Percentiles rank a stretch among this genome's conserved stretches.
These are phyloP conservation scores for Pythium brassicae DNA, from an alignment of 352 stramenopile species.

Conservation along the genomic window DNA sequence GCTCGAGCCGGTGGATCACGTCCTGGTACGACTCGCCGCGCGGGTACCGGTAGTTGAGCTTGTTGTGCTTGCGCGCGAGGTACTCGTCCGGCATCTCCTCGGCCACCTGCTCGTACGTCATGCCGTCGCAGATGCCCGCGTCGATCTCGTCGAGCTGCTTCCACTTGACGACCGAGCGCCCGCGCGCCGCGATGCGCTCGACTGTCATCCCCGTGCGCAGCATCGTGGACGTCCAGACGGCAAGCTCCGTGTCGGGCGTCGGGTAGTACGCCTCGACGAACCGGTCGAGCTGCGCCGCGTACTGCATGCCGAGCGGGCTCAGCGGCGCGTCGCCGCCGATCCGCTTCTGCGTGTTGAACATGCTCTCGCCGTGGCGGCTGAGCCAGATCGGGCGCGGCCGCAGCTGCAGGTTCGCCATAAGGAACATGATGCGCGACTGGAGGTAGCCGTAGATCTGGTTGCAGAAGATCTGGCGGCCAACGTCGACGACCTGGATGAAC, in stretches of 20 bases:
- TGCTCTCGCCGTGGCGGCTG: slow-evolving; percentile 95
- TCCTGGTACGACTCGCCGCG: slow-evolving; percentile 97
- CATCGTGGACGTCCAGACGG: slow-evolving; percentile 97
- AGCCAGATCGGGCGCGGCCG: slow-evolving; percentile 95
- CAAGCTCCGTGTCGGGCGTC: slow-evolving; percentile 61
- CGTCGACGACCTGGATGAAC: slow-evolving; percentile 83
- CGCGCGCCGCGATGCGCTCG: slow-evolving; percentile 62
- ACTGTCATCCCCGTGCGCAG: slow-evolving; percentile 96
- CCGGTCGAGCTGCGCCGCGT: slow-evolving; percentile 90
- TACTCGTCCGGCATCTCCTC: slow-evolving; percentile 95
- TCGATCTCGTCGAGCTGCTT: slow-evolving; percentile 96
- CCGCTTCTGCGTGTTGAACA: slow-evolving; percentile 97
- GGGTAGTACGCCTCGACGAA: slow-evolving; percentile 92
- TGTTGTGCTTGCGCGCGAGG: slow-evolving; percentile 87
- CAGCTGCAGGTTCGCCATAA: slow-evolving; percentile 95
- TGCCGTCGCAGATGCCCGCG: slow-evolving; percentile 94
- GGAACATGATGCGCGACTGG: slow-evolving; percentile 90
- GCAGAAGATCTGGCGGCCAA: slow-evolving; percentile 77
- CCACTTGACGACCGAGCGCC: slow-evolving; percentile 77
- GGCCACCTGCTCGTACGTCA: slow-evolving; percentile 97
- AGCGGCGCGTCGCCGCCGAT: slow-evolving; percentile 96
- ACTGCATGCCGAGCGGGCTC: slow-evolving; percentile 90
- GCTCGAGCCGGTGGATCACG: slow-evolving; percentile 95
- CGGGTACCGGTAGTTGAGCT: slow-evolving; percentile 84
- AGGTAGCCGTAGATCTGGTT: slow-evolving; percentile 86